Conservation (phyloP, 306 rosid genomes). For the Medicago lupulina region DNA sequence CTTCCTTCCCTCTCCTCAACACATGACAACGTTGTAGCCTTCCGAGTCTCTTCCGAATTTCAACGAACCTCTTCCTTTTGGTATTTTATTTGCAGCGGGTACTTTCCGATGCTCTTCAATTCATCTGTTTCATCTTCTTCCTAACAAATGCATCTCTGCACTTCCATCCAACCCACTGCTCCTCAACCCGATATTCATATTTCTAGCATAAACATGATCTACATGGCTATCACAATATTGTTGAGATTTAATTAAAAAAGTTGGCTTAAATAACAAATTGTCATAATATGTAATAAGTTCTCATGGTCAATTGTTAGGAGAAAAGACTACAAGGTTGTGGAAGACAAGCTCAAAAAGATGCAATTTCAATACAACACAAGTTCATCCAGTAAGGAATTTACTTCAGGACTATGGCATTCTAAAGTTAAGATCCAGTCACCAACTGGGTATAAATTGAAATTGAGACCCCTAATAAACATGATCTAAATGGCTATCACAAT, state of each 20-base stretch:
- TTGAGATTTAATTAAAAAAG: not conserved
- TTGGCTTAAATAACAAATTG: conserved; percentile 21
- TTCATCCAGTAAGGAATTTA: conserved; percentile 21
- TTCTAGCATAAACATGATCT: not conserved
- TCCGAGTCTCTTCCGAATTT: not conserved
- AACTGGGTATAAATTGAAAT: not conserved
- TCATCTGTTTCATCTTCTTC: not conserved
- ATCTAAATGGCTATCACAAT: too few species aligned
- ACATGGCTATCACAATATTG: not conserved
- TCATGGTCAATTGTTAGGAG: not conserved
- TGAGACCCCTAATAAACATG: too few species aligned
- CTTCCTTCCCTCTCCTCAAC: not conserved
- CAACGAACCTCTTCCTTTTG: not conserved
- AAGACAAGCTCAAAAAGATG: not conserved
- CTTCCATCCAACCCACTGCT: not conserved
- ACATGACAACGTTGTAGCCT: not conserved
- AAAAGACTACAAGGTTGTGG: conserved; percentile 19
- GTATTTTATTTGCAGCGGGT: not conserved
- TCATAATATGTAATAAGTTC: not conserved
- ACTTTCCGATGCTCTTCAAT: conserved; percentile 1
- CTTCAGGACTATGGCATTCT: not conserved
- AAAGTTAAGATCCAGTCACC: conserved; percentile 21
- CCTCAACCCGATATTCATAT: not conserved
- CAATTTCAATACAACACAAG: conserved; percentile 1
- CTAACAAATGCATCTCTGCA: not conserved